Base-by-base conservation (phyloP, 805 yeast species). In the Zygotorulaspora florentina region DNA sequence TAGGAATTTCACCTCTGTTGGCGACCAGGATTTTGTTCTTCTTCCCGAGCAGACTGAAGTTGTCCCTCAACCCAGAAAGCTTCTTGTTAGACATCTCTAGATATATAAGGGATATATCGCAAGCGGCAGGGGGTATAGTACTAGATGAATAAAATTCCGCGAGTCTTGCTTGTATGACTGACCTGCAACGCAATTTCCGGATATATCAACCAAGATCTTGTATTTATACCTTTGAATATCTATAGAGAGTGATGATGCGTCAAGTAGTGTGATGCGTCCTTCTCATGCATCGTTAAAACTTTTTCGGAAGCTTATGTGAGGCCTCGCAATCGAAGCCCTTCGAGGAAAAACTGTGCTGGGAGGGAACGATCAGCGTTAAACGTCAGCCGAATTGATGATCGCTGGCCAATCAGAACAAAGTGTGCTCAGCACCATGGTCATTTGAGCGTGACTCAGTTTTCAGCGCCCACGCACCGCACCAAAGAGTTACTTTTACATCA, bases 1-100 rank as follows among this genome's bases (percentile, higher is more conserved):
- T 83, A 36, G 91, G 91, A 58, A 85, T 85, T 67, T 85, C 91
- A 58, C 91, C 93, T 71, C 93, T 74, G 72, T 84, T 85, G 54
- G 91, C 91, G 34, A 86, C 93, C 52, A 86, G 71, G 62, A 85
- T 78, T 73, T 81, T 81, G 67, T 67, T 69, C 42, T 68, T 62
- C 43, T 65, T 62, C 33, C 75, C 74, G 45, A 70, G 51, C 9
- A 72, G 58, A 48, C 56, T 55, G 51, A 59, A 58, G 43, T 59
- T 59, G 54, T 64, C 66, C 46, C 68, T 62, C 35, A 64, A 43
- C 29, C 67, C 67, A 39, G 61, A 50, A 28, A 61, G 50, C 46
- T 56, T 54, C 49, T 53, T 54, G 39, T 47, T 43, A 27, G 47
- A 45, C 53, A 49, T 49, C 28, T n/a, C 27, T 29, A 3, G 8